Conservation (phyloP, 495 filamentous ascomycete species). For the Hypoxylon cercidicola region DNA sequence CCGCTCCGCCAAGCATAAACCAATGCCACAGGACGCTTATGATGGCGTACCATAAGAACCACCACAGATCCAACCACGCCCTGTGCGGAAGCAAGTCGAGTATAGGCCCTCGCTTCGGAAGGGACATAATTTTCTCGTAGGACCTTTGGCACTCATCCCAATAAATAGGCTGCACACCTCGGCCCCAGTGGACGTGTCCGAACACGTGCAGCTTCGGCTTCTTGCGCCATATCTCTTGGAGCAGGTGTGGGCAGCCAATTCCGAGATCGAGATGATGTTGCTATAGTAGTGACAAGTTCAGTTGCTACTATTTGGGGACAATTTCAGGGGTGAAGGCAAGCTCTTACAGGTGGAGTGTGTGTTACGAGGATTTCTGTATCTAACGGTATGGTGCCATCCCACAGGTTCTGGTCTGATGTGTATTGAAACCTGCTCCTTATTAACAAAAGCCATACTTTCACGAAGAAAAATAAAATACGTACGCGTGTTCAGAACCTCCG, state of each 20-base stretch:
- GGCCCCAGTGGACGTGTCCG: conserved; percentile 85
- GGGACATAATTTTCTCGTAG: conserved; percentile 72
- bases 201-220: conserved; percentile 86
- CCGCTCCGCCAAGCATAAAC: conserved; percentile 65
- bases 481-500: conserved; percentile 68
- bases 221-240: conserved; percentile 81
- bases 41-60: conserved; percentile 70
- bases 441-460: not conserved
- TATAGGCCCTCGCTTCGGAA: conserved; percentile 59
- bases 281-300: conserved; percentile 39
- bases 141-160: conserved; percentile 80
- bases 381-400: conserved; percentile 67
- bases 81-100: conserved; percentile 58
- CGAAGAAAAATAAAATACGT: conserved; percentile 6
- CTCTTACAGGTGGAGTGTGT: conserved; percentile 68
- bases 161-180: conserved; percentile 72
- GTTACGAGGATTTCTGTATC: conserved; percentile 88
- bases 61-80: conserved; percentile 71
- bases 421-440: conserved; percentile 61
- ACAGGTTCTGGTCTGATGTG: conserved; percentile 51
- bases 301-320: conserved; percentile 1
- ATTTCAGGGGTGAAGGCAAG: not conserved
- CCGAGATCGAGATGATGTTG: conserved; percentile 80
- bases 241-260: conserved; percentile 79
- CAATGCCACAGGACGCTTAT: conserved; percentile 78